These are phyloP conservation scores for Orbilia brochopaga DNA, from an alignment of 2,329 filamentous ascomycete genomes.

Conservation along the genomic window DNA sequence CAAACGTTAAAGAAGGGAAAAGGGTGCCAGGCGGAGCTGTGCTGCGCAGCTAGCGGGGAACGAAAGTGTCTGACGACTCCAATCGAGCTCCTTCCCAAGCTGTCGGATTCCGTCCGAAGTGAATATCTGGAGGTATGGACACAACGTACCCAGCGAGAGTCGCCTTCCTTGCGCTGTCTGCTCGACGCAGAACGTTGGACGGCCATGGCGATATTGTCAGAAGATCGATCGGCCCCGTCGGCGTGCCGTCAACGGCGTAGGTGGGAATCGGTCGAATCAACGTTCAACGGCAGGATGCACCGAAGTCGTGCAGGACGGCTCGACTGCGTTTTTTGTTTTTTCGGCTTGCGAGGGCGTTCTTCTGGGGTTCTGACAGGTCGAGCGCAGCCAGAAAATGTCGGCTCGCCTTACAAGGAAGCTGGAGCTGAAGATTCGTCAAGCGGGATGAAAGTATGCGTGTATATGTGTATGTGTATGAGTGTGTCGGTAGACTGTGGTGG, in stretches of 20 bases:
- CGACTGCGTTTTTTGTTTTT: background rate
- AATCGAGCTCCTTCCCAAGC: constrained; percentile 6
- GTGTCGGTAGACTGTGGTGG: constrained; percentile 7
- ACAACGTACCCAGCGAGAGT: constrained; percentile 48
- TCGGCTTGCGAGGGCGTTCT: constrained; percentile 5
- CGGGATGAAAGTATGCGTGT: constrained; percentile 11
- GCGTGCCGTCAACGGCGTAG: background rate
- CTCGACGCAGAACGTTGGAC: constrained; percentile 3
- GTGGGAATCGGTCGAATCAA: background rate
- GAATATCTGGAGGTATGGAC: background rate
- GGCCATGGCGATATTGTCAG: constrained; percentile 10
- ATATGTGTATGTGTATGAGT: no score
- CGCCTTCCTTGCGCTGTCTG: constrained; percentile 41
- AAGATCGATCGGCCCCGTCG: background rate
- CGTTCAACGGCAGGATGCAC: background rate
- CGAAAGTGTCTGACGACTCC: constrained; percentile 28
- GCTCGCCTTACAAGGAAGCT: constrained; percentile 11
- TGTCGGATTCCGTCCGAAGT: constrained; percentile 9
- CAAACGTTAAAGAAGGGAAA: constrained; percentile 1
- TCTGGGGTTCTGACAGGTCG: constrained; percentile 38
- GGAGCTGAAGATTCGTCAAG: background rate
- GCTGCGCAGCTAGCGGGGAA: constrained; percentile 2
- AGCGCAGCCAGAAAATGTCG: constrained; percentile 21
- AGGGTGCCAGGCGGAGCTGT: background rate
- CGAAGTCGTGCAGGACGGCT: background rate